Evolutionary conservation across 2,329 filamentous ascomycete species (phyloP).

Genomic region (Paecilomyces niveus): DNA sequence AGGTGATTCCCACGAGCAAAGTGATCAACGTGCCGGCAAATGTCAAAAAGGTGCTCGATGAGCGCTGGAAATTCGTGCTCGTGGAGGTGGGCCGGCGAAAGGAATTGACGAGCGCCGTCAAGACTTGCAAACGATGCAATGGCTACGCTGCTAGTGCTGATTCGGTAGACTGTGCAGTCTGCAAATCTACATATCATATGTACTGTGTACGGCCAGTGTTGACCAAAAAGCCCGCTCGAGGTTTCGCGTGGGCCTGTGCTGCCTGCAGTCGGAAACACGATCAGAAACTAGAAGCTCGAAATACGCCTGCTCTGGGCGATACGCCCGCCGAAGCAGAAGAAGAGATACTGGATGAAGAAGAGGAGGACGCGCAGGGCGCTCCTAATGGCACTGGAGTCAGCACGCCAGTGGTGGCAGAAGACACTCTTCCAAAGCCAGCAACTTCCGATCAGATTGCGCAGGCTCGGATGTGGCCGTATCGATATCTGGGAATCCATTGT

Average conservation of each 20-base stretch:
- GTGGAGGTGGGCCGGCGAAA: conserved; percentile 91
- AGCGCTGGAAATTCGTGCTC: conserved; percentile 93
- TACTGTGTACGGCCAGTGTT: conserved; percentile 88
- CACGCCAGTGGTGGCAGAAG: conserved; percentile 54
- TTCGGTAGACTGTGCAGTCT: conserved; percentile 95
- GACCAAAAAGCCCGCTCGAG: conserved; percentile 90
- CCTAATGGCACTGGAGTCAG: conserved; percentile 55
- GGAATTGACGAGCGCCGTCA: conserved; percentile 91
- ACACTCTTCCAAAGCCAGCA: conserved; percentile 49
- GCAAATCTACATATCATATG: conserved; percentile 95
- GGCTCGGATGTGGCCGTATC: conserved; percentile 90
- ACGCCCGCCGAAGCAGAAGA: conserved; percentile 52
- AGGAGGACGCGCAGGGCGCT: conserved; percentile 53
- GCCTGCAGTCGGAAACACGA: conserved; percentile 95
- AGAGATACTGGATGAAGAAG: conserved; percentile 57
- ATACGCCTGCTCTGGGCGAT: conserved; percentile 66
- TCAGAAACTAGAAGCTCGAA: conserved; percentile 79
- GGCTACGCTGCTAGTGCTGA: conserved; percentile 90
- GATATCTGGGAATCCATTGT: conserved; percentile 92
- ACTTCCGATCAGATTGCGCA: conserved; percentile 88
- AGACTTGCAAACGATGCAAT: conserved; percentile 87
- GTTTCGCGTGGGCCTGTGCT: conserved; percentile 96
- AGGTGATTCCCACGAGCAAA: conserved; percentile 82
- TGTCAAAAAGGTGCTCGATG: conserved; percentile 91
- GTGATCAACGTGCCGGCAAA: conserved; percentile 95